phyloP scores from a whole-genome alignment of 192 early-diverging fungal genomes.

The Backusella morwellensis region DNA sequence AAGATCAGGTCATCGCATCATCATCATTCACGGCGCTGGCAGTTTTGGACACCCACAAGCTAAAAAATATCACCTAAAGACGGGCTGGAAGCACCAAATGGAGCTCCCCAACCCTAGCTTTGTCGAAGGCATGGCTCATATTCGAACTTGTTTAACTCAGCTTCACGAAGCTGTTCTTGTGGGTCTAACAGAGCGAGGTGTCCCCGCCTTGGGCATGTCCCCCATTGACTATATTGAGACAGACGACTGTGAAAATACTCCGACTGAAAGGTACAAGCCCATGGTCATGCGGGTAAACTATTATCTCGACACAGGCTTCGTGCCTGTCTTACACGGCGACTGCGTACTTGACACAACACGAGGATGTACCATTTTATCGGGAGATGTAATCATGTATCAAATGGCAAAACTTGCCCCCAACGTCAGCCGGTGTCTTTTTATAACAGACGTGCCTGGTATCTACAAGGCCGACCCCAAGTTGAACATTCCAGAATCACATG shows the following conservation, averaged over 20 bases:
- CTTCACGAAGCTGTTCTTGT: constrained; percentile 19
- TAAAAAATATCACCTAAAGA: constrained; percentile 27
- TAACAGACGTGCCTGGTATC: constrained; percentile 37
- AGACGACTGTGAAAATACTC: constrained; percentile 1
- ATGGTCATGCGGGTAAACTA: constrained; percentile 5
- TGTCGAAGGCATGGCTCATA: constrained; percentile 10
- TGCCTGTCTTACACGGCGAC: constrained; percentile 36
- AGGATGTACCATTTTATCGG: constrained; percentile 33
- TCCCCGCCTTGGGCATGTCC: constrained; percentile 23
- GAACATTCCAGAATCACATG: background rate
- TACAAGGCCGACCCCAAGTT: constrained; percentile 33
- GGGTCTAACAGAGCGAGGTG: background rate
- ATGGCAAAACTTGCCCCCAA: constrained; percentile 9
- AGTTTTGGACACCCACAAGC: constrained; percentile 43
- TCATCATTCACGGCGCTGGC: constrained; percentile 38
- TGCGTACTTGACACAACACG: constrained; percentile 26
- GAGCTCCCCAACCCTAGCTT: background rate
- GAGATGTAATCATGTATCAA: constrained; percentile 34
- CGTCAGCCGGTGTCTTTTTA: constrained; percentile 27
- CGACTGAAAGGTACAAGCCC: background rate
- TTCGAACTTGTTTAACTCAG: constrained; percentile 4
- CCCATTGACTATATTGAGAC: constrained; percentile 33
- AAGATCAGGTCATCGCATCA: background rate
- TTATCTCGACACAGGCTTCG: constrained; percentile 20
- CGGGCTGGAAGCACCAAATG: constrained; percentile 11